These are phyloP conservation scores for Anacardium occidentale DNA, from an alignment of 345 rosid genomes.

Conservation along the genomic window DNA sequence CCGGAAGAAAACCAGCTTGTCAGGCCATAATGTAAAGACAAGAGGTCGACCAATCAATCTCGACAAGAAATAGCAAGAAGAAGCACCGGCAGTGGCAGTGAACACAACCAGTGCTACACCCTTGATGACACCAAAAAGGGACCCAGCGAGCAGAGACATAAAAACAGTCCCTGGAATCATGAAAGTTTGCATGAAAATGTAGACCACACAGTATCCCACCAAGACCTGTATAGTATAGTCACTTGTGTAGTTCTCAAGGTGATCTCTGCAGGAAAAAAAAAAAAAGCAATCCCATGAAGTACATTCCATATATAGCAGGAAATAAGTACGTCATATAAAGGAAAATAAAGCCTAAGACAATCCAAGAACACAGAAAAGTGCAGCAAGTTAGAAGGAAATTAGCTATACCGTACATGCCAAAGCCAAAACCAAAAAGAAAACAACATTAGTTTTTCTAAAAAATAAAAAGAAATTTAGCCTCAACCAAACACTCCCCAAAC, in stretches of 20 bases:
- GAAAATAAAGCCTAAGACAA: background rate
- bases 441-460: too few species aligned
- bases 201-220: constrained; percentile 75
- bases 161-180: constrained; percentile 95
- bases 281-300: background rate
- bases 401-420: too few species aligned
- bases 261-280: constrained; percentile 53
- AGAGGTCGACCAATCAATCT: constrained; percentile 80
- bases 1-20: constrained; percentile 80
- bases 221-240: constrained; percentile 83
- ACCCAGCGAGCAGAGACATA: constrained; percentile 94
- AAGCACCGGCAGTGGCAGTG: constrained; percentile 94
- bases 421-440: too few species aligned
- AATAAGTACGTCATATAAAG: background rate
- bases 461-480: too few species aligned
- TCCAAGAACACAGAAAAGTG: background rate
- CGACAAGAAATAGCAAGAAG: constrained; percentile 87
- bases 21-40: constrained; percentile 85
- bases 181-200: constrained; percentile 92
- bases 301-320: constrained; percentile 3
- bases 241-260: constrained; percentile 81
- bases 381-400: background rate
- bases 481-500: too few species aligned
- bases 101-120: constrained; percentile 88
- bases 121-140: constrained; percentile 80